These are phyloP conservation scores for Magnolia kwangsiensis DNA, from an alignment of 164 flowering plant genomes.

Conservation along the genomic window DNA sequence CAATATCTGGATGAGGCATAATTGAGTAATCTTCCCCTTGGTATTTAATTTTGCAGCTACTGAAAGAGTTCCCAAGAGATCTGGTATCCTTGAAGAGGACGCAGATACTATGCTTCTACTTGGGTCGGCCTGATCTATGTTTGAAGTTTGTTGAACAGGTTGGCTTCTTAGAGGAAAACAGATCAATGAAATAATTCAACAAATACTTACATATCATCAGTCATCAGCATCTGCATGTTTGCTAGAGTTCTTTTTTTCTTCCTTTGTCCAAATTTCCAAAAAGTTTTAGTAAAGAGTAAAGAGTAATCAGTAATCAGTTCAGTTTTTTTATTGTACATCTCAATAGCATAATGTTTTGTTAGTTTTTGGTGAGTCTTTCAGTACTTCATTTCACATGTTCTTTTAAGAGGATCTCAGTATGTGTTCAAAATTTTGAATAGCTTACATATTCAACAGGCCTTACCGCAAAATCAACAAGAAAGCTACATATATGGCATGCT, in stretches of 20 bases:
- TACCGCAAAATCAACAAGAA: slow-evolving; percentile 55
- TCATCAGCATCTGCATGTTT: neutral
- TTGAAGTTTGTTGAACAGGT: slow-evolving; percentile 75
- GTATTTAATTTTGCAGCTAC: slow-evolving; percentile 44
- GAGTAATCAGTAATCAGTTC: neutral
- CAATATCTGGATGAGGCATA: neutral
- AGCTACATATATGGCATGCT: slow-evolving; percentile 80
- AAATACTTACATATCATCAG: neutral
- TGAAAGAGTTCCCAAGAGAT: slow-evolving; percentile 73
- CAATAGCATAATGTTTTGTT: neutral
- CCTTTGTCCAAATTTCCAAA: too few species aligned
- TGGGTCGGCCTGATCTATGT: slow-evolving; percentile 68
- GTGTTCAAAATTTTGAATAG: neutral
- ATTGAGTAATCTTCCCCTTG: neutral
- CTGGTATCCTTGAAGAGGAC: slow-evolving; percentile 75
- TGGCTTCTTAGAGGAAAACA: neutral
- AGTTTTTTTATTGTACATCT: neutral
- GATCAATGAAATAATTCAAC: neutral
- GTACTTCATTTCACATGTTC: neutral
- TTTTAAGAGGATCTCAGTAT: neutral
- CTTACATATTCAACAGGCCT: slow-evolving; percentile 40
- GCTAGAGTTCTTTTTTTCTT: neutral
- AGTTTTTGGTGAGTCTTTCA: neutral
- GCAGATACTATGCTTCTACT: slow-evolving; percentile 74
- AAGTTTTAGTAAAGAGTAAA: neutral